Percentiles rank a stretch among this genome's conserved stretches.
Evolutionary conservation across 2,329 filamentous ascomycete genomes (phyloP).

Genomic region (Samsoniella hepiali): DNA sequence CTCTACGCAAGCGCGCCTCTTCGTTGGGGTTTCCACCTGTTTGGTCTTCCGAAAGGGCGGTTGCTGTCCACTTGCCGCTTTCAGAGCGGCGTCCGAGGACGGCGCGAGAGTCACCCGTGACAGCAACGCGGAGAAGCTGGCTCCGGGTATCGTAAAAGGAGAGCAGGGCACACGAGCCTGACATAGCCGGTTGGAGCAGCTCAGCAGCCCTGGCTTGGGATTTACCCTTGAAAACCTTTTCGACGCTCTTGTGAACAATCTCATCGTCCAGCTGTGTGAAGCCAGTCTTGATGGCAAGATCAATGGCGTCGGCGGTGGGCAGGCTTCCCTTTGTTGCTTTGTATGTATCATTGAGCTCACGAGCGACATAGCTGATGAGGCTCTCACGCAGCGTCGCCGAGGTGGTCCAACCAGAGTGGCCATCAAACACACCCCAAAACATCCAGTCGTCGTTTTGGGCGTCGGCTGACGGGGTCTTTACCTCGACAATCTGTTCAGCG

Average conservation of each 20-base stretch:
- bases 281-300: conserved; percentile 86
- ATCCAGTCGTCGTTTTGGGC: conserved; percentile 79
- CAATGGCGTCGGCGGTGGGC: conserved; percentile 77
- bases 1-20: conserved; percentile 73
- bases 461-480: conserved; percentile 57
- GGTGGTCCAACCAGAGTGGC: conserved; percentile 96
- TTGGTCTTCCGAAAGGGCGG: conserved; percentile 85
- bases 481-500: conserved; percentile 94
- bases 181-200: conserved; percentile 85
- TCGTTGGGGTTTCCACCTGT: conserved; percentile 88
- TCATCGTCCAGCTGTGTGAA: conserved; percentile 89
- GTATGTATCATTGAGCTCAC: conserved; percentile 90
- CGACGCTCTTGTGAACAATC: conserved; percentile 88
- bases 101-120: conserved; percentile 93
- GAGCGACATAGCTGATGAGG: conserved; percentile 86
- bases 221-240: conserved; percentile 84
- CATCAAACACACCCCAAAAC: conserved; percentile 99
- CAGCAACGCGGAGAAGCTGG: conserved; percentile 87
- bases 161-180: conserved; percentile 93
- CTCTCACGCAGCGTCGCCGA: conserved; percentile 92
- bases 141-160: conserved; percentile 92
- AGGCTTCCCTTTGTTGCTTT: conserved; percentile 62
- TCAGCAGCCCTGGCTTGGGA: conserved; percentile 91
- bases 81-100: conserved; percentile 76
- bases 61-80: conserved; percentile 90